Evolutionary conservation across 371 early-diverging fungal species (phyloP).

Genomic region (Saksenaea vasiformis): DNA sequence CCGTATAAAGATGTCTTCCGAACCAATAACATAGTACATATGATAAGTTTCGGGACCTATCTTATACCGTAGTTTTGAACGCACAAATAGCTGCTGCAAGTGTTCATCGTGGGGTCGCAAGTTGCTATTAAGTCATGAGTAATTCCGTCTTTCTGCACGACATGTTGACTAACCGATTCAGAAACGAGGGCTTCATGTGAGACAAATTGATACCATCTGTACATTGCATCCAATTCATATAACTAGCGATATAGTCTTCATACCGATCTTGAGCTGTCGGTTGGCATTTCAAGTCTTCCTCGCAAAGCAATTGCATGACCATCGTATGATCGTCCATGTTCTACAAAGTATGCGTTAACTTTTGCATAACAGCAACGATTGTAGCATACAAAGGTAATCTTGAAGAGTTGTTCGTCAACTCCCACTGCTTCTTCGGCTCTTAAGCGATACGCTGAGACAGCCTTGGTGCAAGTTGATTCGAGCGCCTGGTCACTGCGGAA

Average conservation of each 20-base stretch:
- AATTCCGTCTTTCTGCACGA: not conserved
- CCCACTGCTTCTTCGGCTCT: conserved; percentile 70
- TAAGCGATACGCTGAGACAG: conserved; percentile 60
- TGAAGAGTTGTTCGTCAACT: conserved; percentile 63
- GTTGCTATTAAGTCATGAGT: conserved; percentile 13
- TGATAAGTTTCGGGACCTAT: conserved; percentile 49
- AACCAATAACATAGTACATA: conserved; percentile 52
- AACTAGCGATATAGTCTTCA: conserved; percentile 87
- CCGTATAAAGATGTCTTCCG: conserved; percentile 40
- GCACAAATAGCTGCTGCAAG: conserved; percentile 26
- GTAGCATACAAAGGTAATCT: not conserved
- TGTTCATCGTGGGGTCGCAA: conserved; percentile 21
- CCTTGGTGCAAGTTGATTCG: conserved; percentile 9
- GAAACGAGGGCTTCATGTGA: conserved; percentile 54
- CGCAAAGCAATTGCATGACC: conserved; percentile 77
- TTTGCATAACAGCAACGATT: no score
- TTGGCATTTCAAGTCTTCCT: conserved; percentile 69
- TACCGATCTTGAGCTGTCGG: conserved; percentile 78
- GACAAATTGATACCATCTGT: conserved; percentile 64
- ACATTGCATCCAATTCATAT: conserved; percentile 65
- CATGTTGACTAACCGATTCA: conserved; percentile 47
- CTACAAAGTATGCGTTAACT: conserved; percentile 16
- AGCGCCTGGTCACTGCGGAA: conserved; percentile 35
- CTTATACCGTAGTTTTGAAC: conserved; percentile 47
- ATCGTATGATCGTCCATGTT: conserved; percentile 57